Evolutionary conservation across 2,329 filamentous ascomycete species (phyloP).

Genomic region (Calonectria hongkongensis): DNA sequence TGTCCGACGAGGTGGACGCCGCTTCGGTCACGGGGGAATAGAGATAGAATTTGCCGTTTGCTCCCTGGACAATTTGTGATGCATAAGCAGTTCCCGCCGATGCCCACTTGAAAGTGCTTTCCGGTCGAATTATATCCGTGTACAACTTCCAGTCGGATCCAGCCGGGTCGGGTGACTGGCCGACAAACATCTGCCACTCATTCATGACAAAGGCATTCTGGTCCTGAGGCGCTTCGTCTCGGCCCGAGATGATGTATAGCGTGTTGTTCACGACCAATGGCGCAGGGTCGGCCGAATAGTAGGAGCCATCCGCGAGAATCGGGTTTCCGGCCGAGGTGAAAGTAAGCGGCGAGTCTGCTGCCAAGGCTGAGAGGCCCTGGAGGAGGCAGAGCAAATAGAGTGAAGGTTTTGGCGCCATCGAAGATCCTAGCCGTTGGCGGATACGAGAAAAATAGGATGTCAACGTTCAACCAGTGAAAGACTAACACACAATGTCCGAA

Average conservation of each 20-base stretch:
- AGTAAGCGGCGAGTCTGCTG: conserved; percentile 8
- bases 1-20: conserved; percentile 49
- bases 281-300: conserved; percentile 63
- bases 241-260: conserved; percentile 61
- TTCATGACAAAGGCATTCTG: conserved; percentile 60
- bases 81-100: conserved; percentile 59
- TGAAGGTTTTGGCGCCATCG: neutral
- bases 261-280: conserved; percentile 61
- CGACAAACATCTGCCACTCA: conserved; percentile 61
- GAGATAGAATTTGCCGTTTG: conserved; percentile 60
- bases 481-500: neutral
- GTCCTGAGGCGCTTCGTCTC: conserved; percentile 56
- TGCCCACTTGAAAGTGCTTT: conserved; percentile 60
- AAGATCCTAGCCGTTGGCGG: neutral
- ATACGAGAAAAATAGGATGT: neutral
- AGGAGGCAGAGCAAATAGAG: neutral
- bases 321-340: conserved; percentile 60
- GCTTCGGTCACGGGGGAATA: conserved; percentile 57
- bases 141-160: conserved; percentile 60
- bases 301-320: conserved; percentile 60
- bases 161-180: conserved; percentile 54
- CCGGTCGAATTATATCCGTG: conserved; percentile 55
- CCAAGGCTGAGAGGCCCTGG: conserved; percentile 12
- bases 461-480: conserved; percentile 10
- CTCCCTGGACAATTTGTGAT: conserved; percentile 59